Base-by-base conservation (phyloP, 176 grass and related monocot genomes). In the Triticum urartu region DNA sequence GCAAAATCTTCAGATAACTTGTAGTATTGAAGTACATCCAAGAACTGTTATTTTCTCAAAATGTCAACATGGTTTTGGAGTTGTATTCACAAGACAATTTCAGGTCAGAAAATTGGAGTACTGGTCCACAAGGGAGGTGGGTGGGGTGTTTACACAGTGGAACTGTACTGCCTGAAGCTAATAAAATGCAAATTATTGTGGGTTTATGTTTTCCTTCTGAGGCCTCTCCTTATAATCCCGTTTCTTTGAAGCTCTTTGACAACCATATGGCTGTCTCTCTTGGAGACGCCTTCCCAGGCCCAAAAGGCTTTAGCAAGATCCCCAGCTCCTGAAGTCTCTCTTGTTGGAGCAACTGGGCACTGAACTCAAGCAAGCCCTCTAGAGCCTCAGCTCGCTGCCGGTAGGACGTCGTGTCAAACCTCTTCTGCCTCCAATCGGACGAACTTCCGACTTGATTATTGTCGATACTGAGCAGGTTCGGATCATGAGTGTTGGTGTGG, bases 201-300 rank as follows among this genome's bases (percentile, higher is more conserved):
- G 52, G 34, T 36, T 84, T 58, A 81, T 35, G 6, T 81, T 74
- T 86, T 62, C 24, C 78, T 69, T 88, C 61, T 12, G 52, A 81
- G 64, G 35, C 22, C 64, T 80, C 82, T 25, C 32, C 59, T 73
- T 81, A 91, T 48, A 91, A 15, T 20, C 75, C 85, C 28, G 67
- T 92, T 81, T 86, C 91, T 89, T 98, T 98, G 59, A 98, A 92
- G 79, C 96, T 98, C 79, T 89, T 98, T 39, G 93, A 90, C 64
- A 98, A 74, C 96, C 96, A 98, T 92, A 98, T 95, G 4, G 96
- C 93, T 2, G 91, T 98, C 85, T 98, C 93, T 87, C 96, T 95
- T 54, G 96, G 93, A 22, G 96, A 98, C 2, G 91, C 88, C 82
- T 92, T 98, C 22, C 90, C 90, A 1, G 93, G 96, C 20, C 96